Percentiles rank a stretch among this genome's conserved stretches.
Conservation (phyloP, 1,284 basidiomycete genomes). For the Microbotryum silenes-acaulis region DNA sequence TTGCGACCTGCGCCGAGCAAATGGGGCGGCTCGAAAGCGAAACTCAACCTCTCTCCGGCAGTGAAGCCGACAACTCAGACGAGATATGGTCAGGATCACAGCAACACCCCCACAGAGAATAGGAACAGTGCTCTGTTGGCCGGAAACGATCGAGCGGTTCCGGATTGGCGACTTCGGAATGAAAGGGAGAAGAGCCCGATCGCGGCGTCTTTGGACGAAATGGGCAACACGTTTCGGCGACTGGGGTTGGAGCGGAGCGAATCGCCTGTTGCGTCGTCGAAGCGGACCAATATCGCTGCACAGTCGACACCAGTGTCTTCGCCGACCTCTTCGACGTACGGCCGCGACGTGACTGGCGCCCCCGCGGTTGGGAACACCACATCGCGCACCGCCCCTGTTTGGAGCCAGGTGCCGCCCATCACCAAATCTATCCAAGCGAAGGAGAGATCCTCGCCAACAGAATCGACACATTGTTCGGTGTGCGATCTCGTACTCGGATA, state of each 20-base stretch:
- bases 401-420: not conserved
- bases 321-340: not conserved
- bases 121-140: no score
- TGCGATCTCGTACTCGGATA: constrained; percentile 11
- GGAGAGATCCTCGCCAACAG: not conserved
- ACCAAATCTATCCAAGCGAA: not conserved
- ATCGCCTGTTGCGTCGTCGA: no score
- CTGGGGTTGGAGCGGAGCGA: no score
- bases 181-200: constrained; percentile 25
- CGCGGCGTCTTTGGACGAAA: constrained; percentile 19
- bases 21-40: constrained; percentile 9
- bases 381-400: not conserved
- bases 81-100: not conserved
- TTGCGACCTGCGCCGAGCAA: constrained; percentile 17
- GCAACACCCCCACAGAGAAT: not conserved
- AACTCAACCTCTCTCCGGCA: no score
- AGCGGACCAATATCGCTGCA: not conserved
- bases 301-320: not conserved
- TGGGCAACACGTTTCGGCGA: constrained; percentile 11
- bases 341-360: not conserved
- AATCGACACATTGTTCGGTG: constrained; percentile 3
- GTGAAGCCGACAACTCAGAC: not conserved
- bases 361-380: not conserved
- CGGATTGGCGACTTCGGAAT: constrained; percentile 3
- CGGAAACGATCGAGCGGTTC: not conserved